Percentiles rank a stretch among this genome's conserved stretches.
Conservation (phyloP, 768 basidiomycete genomes). For the Suillus placidus region DNA sequence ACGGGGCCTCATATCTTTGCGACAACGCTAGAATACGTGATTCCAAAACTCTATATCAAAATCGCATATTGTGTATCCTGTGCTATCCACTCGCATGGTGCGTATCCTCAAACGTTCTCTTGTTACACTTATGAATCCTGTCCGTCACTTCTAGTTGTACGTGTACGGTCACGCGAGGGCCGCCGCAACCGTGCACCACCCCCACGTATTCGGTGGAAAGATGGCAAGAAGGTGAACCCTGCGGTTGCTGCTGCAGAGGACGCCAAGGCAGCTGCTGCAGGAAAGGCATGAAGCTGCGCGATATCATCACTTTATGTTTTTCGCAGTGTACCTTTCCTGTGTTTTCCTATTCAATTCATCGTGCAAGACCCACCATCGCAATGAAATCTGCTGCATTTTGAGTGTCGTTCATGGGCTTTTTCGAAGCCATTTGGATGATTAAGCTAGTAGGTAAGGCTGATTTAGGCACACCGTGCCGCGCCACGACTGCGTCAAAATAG, state of each 20-base stretch:
- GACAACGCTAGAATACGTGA: slow-evolving; percentile 74
- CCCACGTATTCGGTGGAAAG: slow-evolving; percentile 93
- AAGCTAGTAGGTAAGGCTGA: too few species aligned
- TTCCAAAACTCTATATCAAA: slow-evolving; percentile 98
- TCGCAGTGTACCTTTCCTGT: slow-evolving; percentile 20
- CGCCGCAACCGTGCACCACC: slow-evolving; percentile 98
- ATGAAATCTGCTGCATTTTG: background rate
- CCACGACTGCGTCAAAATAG: too few species aligned
- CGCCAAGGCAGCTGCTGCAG: slow-evolving; percentile 62
- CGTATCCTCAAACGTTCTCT: slow-evolving; percentile 30
- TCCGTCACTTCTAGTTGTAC: slow-evolving; percentile 72
- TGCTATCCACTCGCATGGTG: slow-evolving; percentile 98
- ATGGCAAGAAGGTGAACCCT: slow-evolving; percentile 94
- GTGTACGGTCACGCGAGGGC: slow-evolving; percentile 94
- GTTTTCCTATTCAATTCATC: slow-evolving; percentile 7
- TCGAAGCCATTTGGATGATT: too few species aligned
- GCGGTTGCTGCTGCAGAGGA: slow-evolving; percentile 93
- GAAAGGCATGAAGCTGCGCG: slow-evolving; percentile 49
- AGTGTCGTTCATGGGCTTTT: too few species aligned
- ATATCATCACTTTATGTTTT: slow-evolving; percentile 13
- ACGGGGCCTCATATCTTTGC: background rate
- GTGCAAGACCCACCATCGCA: background rate
- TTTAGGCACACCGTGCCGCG: too few species aligned
- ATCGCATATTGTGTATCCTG: slow-evolving; percentile 98
- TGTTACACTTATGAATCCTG: slow-evolving; percentile 1